phyloP scores from a whole-genome alignment of 441 rosid genomes.

The Bocquillonia castaneifolia region DNA sequence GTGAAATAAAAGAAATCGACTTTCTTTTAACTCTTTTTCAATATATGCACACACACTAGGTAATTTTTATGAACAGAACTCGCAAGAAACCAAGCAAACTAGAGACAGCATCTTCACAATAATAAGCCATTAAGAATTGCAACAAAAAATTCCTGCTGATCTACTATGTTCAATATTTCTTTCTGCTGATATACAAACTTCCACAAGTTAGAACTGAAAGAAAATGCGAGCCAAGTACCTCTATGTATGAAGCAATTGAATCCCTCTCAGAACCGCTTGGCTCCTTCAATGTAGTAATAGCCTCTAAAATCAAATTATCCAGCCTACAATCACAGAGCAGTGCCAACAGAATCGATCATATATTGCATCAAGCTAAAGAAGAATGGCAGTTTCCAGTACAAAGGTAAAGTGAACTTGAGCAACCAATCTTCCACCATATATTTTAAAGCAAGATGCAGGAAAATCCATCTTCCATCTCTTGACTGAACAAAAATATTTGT shows the following conservation, averaged over 20 bases:
- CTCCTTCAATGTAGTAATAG: slow-evolving; percentile 60
- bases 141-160: background rate
- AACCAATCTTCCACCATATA: slow-evolving; percentile 9
- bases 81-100: slow-evolving; percentile 1
- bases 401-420: slow-evolving; percentile 6
- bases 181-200: background rate
- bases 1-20: background rate
- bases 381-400: slow-evolving; percentile 12
- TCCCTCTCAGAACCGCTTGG: slow-evolving; percentile 67
- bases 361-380: slow-evolving; percentile 1
- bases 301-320: slow-evolving; percentile 70
- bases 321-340: slow-evolving; percentile 42
- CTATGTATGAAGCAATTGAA: slow-evolving; percentile 56
- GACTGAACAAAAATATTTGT: slow-evolving; percentile 2
- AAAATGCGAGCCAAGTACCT: slow-evolving; percentile 40
- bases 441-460: slow-evolving; percentile 3
- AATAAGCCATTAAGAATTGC: background rate
- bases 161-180: background rate
- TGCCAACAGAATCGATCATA: slow-evolving; percentile 10
- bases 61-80: background rate
- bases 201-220: background rate
- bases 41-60: background rate
- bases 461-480: slow-evolving; percentile 7
- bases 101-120: slow-evolving; percentile 15
- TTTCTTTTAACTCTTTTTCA: background rate